Evolutionary conservation across 2,329 filamentous ascomycete genomes (phyloP).

Genomic region (Stachybotrys chlorohalonatus): DNA sequence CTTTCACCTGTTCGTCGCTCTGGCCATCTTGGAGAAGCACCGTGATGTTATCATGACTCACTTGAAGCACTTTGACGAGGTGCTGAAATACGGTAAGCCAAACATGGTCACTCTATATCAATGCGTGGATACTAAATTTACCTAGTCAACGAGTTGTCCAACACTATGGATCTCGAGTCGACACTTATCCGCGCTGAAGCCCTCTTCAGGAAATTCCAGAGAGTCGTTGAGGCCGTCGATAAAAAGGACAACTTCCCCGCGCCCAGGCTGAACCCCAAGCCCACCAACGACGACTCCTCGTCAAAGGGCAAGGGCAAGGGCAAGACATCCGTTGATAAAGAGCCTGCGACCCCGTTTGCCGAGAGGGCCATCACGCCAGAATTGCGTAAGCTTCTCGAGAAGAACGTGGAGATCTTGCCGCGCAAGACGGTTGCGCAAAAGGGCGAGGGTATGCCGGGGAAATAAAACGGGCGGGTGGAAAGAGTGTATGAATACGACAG

Average conservation of each 20-base stretch:
- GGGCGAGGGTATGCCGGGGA: slow-evolving; percentile 24
- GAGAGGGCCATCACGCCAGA: slow-evolving; percentile 48
- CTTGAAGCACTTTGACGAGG: slow-evolving; percentile 89
- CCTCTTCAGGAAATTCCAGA: slow-evolving; percentile 79
- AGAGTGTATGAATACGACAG: background rate
- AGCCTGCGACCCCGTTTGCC: background rate
- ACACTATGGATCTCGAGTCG: slow-evolving; percentile 81
- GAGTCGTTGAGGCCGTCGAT: slow-evolving; percentile 83
- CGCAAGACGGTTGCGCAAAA: slow-evolving; percentile 24
- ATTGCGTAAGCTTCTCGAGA: slow-evolving; percentile 42
- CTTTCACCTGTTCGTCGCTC: slow-evolving; percentile 89
- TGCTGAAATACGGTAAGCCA: slow-evolving; percentile 83
- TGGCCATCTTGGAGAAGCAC: slow-evolving; percentile 43
- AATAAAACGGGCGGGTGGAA: slow-evolving; percentile 7
- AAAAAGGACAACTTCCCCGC: slow-evolving; percentile 79
- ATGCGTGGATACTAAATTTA: background rate
- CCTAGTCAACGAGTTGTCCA: slow-evolving; percentile 86
- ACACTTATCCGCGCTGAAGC: slow-evolving; percentile 82
- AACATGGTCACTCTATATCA: background rate
- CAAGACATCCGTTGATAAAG: slow-evolving; percentile 15
- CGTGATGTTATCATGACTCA: slow-evolving; percentile 75
- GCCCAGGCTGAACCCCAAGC: slow-evolving; percentile 19
- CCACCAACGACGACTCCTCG: slow-evolving; percentile 5
- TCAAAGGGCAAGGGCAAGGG: slow-evolving; percentile 22
- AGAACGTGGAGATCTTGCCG: slow-evolving; percentile 34